phyloP scores from a whole-genome alignment of 768 basidiomycete species.

The Rhizopogon vinicolor region DNA sequence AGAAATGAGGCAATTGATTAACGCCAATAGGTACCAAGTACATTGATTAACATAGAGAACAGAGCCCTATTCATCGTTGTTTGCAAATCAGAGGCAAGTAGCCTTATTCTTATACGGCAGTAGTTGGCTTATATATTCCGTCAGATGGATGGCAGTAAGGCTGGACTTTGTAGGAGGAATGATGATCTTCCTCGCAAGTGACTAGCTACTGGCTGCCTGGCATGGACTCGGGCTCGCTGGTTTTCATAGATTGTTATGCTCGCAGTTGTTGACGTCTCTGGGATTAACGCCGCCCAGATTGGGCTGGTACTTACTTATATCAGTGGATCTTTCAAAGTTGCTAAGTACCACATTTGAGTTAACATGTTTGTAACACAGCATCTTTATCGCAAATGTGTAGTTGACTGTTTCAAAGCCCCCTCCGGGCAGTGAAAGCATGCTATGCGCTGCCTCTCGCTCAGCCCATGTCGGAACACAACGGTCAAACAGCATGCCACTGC shows the following conservation, averaged over 20 bases:
- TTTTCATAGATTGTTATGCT: slow-evolving; percentile 57
- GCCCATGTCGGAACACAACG: no score
- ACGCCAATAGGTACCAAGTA: slow-evolving; percentile 60
- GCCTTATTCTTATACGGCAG: neutral
- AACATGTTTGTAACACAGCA: slow-evolving; percentile 25
- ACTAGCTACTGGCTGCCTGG: no score
- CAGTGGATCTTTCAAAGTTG: slow-evolving; percentile 28
- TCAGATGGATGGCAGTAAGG: slow-evolving; percentile 65
- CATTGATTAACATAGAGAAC: slow-evolving; percentile 73
- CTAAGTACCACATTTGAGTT: neutral
- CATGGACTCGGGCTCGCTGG: neutral
- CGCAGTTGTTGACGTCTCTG: slow-evolving; percentile 49
- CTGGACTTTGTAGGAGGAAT: slow-evolving; percentile 66
- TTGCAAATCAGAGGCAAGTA: slow-evolving; percentile 58
- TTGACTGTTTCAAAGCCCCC: no score
- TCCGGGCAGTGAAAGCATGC: no score
- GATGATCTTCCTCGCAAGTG: slow-evolving; percentile 47
- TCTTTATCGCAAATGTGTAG: slow-evolving; percentile 48
- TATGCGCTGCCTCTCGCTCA: no score
- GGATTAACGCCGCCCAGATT: slow-evolving; percentile 61
- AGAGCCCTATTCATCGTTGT: slow-evolving; percentile 62
- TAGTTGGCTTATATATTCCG: neutral
- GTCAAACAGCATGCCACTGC: no score
- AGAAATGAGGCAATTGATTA: slow-evolving; percentile 54
- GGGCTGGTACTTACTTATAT: slow-evolving; percentile 71